These are phyloP conservation scores for Vitellaria paradoxa DNA, from an alignment of 179 eudicot genomes.

Conservation along the genomic window DNA sequence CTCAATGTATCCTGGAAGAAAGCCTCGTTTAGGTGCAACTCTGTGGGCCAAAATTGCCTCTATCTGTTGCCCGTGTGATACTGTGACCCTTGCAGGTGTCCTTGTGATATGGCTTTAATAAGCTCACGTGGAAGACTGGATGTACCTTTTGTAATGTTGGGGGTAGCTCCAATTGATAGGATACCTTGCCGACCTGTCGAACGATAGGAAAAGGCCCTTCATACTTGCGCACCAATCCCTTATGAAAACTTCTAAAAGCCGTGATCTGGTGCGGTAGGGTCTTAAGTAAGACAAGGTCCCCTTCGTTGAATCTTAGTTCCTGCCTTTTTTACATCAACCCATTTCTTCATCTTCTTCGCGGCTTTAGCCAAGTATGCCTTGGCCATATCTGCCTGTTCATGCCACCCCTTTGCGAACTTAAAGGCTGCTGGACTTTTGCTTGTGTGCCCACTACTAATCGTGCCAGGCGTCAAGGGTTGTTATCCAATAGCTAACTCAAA, in stretches of 20 bases:
- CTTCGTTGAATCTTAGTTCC: neutral
- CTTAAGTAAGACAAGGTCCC: neutral
- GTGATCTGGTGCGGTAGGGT: neutral
- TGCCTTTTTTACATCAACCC: neutral
- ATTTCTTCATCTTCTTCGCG: neutral
- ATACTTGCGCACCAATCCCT: slow-evolving; percentile 12
- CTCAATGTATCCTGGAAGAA: neutral
- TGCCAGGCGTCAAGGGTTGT: neutral
- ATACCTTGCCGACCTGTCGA: slow-evolving; percentile 1
- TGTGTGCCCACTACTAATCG: neutral
- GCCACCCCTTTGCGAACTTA: neutral
- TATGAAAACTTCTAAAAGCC: neutral
- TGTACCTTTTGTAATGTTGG: neutral
- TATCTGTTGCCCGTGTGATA: neutral
- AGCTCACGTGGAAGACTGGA: neutral
- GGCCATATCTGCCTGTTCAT: neutral
- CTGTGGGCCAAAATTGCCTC: neutral
- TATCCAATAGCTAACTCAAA: neutral
- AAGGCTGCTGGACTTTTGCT: neutral
- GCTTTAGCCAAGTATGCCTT: neutral
- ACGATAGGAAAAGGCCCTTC: slow-evolving; percentile 8
- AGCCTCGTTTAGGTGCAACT: neutral
- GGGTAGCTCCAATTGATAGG: neutral
- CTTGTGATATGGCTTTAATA: neutral
- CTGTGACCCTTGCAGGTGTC: neutral